Base-by-base conservation (phyloP, 331 rosid genomes). In the Quercus tomentella region DNA sequence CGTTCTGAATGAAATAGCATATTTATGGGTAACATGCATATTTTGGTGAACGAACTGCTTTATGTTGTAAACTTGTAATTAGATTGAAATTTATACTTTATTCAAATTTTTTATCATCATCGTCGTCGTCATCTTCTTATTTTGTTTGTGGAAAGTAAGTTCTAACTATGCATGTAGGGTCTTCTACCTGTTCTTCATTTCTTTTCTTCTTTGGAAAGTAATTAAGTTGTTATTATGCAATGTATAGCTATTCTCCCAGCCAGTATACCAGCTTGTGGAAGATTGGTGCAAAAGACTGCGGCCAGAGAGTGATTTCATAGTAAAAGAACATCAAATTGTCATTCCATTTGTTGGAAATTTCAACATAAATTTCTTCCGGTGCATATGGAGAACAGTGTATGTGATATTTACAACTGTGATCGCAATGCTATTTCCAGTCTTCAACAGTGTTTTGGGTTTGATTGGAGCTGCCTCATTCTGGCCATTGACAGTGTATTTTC, bases 401-500 rank as follows among this genome's bases (percentile, higher is more conserved):
- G 96, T 91, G 72, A 68, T 76, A 62, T 1, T 74, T 11, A 66
- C 87, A 0, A 67, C 83, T 0, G 65, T 69, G 25, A 0, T 79
- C 26, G 92, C 93, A 9, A 84, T 86, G 28, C 0, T 86, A 12
- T 15, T 91, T 5, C 96, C 96, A 1, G 89, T 87, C 84, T 89
- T 91, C 90, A 91, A 89, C 72, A 76, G 78, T 82, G 45, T 91
- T 57, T 25, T 89, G 78, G 92, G 89, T 9, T 55, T 91, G 4
- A 22, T 87, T 10, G 96, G 96, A 45, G 92, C 96, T 0, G 0
- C 17, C 37, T 0, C 80, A 1, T 91, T 91, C 77, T 87, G 88
- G 91, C 96, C 91, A 0, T 52, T 91, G 82, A 70, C 87, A 0
- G 91, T 91, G 22, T 80, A 87, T 60, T 89, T 91, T 23, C 96